Percentiles rank a stretch among this genome's conserved stretches.
phyloP scores from a whole-genome alignment of 768 basidiomycete genomes.

The Antrodiella citrinella region DNA sequence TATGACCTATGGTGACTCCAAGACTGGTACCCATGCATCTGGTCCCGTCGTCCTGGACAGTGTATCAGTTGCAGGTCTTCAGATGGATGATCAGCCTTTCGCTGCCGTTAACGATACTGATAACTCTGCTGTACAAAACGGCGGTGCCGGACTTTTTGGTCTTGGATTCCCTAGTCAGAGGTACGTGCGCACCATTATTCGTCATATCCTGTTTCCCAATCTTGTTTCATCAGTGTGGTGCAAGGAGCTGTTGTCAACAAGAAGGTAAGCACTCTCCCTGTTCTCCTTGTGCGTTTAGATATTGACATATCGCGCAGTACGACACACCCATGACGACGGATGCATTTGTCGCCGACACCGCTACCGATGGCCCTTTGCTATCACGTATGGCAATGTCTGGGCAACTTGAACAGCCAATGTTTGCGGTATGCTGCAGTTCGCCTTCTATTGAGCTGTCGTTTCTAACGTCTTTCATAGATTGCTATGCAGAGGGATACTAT shows the following conservation, averaged over 20 bases:
- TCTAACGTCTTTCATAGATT: constrained; percentile 30
- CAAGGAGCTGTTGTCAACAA: constrained; percentile 17
- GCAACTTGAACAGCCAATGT: constrained; percentile 38
- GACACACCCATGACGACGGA: constrained; percentile 15
- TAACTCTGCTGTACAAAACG: constrained; percentile 51
- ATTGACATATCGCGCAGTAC: too few relatives aligned
- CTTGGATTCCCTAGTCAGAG: constrained; percentile 73
- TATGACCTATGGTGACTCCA: constrained; percentile 64
- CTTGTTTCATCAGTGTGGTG: too few relatives aligned
- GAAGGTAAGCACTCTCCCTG: too few relatives aligned
- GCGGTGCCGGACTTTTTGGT: constrained; percentile 65
- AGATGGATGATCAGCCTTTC: constrained; percentile 46
- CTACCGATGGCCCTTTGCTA: constrained; percentile 25
- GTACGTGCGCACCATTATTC: constrained; percentile 23
- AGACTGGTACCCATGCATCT: constrained; percentile 57
- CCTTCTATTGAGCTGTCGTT: too few relatives aligned
- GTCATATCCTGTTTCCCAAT: not conserved
- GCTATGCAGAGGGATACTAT: constrained; percentile 63
- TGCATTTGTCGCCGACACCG: constrained; percentile 17
- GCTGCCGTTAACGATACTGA: constrained; percentile 66
- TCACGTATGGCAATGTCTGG: constrained; percentile 25
- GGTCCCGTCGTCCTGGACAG: constrained; percentile 59
- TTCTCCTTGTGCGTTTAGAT: too few relatives aligned
- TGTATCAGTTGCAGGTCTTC: constrained; percentile 47
- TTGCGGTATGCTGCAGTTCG: constrained; percentile 24